Conservation (phyloP, 164 flowering plant genomes). For the Dillenia suffruticosa region DNA sequence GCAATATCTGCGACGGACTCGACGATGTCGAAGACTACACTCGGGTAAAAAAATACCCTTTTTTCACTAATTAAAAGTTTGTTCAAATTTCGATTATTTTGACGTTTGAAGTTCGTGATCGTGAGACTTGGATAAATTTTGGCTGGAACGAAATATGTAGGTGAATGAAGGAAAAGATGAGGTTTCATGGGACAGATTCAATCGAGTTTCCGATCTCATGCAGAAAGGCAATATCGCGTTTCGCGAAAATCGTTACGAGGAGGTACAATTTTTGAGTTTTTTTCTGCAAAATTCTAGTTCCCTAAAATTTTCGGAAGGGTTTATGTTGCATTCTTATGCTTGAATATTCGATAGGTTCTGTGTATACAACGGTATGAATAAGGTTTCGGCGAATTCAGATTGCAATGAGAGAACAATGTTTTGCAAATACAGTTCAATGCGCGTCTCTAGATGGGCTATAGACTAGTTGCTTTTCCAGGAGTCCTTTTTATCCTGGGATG, state of each 20-base stretch:
- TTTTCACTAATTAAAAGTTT: not conserved
- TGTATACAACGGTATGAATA: too few species aligned
- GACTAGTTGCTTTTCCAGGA: too few species aligned
- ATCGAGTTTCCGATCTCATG: conserved; percentile 50
- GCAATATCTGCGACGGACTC: conserved; percentile 23
- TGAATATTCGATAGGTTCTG: too few species aligned
- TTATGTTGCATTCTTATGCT: too few species aligned
- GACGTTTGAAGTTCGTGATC: conserved; percentile 2
- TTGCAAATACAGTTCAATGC: too few species aligned
- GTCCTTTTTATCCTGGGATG: too few species aligned
- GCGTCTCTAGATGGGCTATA: too few species aligned
- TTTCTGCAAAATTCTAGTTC: not conserved
- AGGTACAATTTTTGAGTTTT: conserved; percentile 31
- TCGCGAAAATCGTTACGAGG: conserved; percentile 41
- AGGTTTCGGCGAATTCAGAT: too few species aligned
- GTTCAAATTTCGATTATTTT: not conserved
- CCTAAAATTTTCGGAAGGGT: not conserved
- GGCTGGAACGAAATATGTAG: conserved; percentile 32
- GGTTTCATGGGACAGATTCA: conserved; percentile 42
- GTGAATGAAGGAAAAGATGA: conserved; percentile 38
- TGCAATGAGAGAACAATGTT: too few species aligned
- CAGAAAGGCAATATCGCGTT: conserved; percentile 66
- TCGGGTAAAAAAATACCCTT: conserved; percentile 27
- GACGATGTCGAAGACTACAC: conserved; percentile 63
- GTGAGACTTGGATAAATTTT: not conserved